Evolutionary conservation across 2,329 filamentous ascomycete genomes (phyloP).

Genomic region (Seiridium cupressi): DNA sequence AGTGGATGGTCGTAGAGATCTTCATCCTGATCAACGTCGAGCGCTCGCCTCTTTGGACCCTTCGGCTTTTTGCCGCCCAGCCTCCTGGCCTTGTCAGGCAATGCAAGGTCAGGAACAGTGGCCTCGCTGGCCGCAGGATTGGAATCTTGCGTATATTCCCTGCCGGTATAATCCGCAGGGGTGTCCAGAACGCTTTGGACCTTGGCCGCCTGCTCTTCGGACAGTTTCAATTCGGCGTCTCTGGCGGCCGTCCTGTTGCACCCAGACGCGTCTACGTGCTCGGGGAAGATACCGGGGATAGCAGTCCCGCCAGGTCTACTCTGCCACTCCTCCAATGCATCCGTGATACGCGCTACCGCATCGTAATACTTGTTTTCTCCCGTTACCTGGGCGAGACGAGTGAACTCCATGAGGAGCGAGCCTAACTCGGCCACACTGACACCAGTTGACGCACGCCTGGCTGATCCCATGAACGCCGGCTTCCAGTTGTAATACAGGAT

Average conservation of each 20-base stretch:
- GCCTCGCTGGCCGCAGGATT: not conserved
- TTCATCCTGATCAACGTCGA: not conserved
- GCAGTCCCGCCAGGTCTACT: conserved; percentile 54
- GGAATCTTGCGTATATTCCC: not conserved
- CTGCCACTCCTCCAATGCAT: conserved; percentile 76
- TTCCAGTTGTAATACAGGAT: conserved; percentile 77
- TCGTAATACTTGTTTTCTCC: conserved; percentile 83
- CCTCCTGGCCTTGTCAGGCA: not conserved
- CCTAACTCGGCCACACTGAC: conserved; percentile 70
- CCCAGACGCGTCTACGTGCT: conserved; percentile 73
- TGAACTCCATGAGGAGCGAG: conserved; percentile 84
- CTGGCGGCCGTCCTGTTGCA: conserved; percentile 60
- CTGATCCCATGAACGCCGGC: conserved; percentile 60
- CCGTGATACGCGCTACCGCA: conserved; percentile 80
- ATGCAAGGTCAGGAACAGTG: conserved; percentile 9
- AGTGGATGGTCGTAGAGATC: conserved; percentile 6
- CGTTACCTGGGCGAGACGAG: conserved; percentile 81
- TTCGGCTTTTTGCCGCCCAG: not conserved
- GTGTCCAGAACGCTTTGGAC: conserved; percentile 1
- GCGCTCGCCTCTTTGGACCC: not conserved
- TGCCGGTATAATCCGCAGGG: conserved; percentile 3
- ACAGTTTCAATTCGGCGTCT: conserved; percentile 24
- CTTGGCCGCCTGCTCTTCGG: not conserved
- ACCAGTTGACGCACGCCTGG: conserved; percentile 56
- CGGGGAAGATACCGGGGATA: conserved; percentile 79